phyloP scores from a whole-genome alignment of 208 protist genomes.

The Leishmania braziliensis region DNA sequence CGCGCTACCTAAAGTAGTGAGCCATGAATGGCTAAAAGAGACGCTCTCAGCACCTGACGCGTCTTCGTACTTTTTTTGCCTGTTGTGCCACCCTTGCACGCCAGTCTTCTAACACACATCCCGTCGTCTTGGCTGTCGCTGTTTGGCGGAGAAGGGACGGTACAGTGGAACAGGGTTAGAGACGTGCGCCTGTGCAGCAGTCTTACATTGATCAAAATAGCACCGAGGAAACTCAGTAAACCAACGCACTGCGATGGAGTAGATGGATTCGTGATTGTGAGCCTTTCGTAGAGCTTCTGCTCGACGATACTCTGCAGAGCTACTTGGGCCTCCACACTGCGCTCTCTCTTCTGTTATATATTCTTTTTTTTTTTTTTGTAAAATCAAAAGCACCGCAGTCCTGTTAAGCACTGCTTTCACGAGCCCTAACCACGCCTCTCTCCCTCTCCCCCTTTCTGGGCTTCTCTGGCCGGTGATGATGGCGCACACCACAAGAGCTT shows the following conservation, averaged over 20 bases:
- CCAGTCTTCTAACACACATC: background rate
- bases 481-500: too few species aligned
- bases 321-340: background rate
- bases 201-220: too few species aligned
- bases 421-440: too few species aligned
- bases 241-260: background rate
- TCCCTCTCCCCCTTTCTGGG: too few species aligned
- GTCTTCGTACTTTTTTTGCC: background rate
- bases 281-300: too few species aligned
- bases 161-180: background rate
- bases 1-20: constrained; percentile 59
- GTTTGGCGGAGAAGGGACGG: too few species aligned
- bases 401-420: too few species aligned
- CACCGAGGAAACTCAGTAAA: background rate
- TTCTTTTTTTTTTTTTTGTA: too few species aligned
- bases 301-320: too few species aligned
- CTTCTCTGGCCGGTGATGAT: too few species aligned
- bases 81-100: background rate
- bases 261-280: background rate
- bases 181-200: background rate
- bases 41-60: background rate
- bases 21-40: background rate
- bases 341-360: background rate
- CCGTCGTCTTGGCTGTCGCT: background rate
- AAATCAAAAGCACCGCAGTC: too few species aligned